A percentile compares a stretch with the other conserved stretches of the same genome.
Evolutionary conservation across 371 early-diverging fungal species (phyloP).

Genomic region (Fennellomyces sp.): DNA sequence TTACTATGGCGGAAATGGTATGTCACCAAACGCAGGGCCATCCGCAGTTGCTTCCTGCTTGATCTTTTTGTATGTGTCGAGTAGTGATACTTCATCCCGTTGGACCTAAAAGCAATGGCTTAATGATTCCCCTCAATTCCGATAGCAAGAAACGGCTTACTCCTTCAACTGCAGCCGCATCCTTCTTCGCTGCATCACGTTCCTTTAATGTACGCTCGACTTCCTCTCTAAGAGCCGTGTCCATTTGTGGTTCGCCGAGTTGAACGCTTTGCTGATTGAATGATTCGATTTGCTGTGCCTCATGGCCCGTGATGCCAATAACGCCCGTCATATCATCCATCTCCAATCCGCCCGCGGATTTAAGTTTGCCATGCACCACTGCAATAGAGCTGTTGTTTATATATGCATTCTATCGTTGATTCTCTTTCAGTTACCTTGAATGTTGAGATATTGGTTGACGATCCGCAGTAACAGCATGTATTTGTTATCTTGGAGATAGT

Average conservation of each 20-base stretch:
- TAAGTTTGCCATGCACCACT: conserved; percentile 32
- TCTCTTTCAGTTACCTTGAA: conserved; percentile 60
- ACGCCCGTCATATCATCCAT: conserved; percentile 50
- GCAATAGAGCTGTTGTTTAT: background rate
- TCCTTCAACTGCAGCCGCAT: conserved; percentile 2
- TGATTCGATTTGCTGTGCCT: conserved; percentile 75
- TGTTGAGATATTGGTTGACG: conserved; percentile 94
- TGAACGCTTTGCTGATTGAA: conserved; percentile 71
- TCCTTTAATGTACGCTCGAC: conserved; percentile 43
- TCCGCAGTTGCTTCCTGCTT: conserved; percentile 39
- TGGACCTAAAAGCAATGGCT: too few species aligned
- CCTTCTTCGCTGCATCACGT: conserved; percentile 23
- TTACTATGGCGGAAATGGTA: conserved; percentile 78
- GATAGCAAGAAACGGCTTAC: background rate
- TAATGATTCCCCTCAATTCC: too few species aligned
- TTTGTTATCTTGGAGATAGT: conserved; percentile 93
- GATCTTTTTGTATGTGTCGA: conserved; percentile 49
- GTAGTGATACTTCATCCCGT: conserved; percentile 14
- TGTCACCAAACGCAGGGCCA: conserved; percentile 45
- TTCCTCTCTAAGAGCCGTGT: conserved; percentile 42
- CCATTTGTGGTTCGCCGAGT: conserved; percentile 36
- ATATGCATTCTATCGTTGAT: background rate
- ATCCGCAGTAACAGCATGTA: conserved; percentile 87
- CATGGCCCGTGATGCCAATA: conserved; percentile 82
- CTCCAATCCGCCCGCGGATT: conserved; percentile 34